These are phyloP conservation scores for Lasiosphaeris hirsuta DNA, from an alignment of 495 filamentous ascomycete species.

Conservation along the genomic window DNA sequence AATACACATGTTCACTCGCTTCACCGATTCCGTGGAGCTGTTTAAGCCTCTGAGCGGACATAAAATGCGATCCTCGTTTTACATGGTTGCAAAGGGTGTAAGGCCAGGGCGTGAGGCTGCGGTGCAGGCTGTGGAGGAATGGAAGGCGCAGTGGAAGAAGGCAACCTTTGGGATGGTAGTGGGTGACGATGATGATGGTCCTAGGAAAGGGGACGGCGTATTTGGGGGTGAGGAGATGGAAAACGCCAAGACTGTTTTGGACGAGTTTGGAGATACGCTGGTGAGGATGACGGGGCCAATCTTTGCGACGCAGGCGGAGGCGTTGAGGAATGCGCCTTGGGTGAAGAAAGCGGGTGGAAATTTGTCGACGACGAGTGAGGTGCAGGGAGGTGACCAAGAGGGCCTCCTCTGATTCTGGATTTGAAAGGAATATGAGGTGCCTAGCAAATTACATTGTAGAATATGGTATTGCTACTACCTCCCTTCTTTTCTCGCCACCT, in stretches of 20 bases:
- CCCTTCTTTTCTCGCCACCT: too few relatives aligned
- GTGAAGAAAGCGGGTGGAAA: slow-evolving; percentile 1
- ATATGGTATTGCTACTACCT: too few relatives aligned
- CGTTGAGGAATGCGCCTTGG: slow-evolving; percentile 37
- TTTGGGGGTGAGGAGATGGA: slow-evolving; percentile 5
- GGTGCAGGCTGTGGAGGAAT: slow-evolving; percentile 23
- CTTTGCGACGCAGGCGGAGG: slow-evolving; percentile 44
- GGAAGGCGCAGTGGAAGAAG: too few relatives aligned
- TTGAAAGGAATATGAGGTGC: too few relatives aligned
- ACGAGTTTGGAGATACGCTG: slow-evolving; percentile 40
- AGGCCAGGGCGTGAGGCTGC: slow-evolving; percentile 33
- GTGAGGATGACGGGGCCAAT: slow-evolving; percentile 32
- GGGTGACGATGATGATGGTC: too few relatives aligned
- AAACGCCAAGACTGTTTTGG: slow-evolving; percentile 33
- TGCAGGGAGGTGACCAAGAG: too few relatives aligned
- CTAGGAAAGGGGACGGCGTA: too few relatives aligned
- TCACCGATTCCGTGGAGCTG: slow-evolving; percentile 39
- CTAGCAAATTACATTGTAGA: too few relatives aligned
- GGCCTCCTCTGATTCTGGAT: too few relatives aligned
- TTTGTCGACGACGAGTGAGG: too few relatives aligned
- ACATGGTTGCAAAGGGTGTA: slow-evolving; percentile 52
- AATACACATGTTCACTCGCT: slow-evolving; percentile 41
- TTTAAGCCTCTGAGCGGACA: slow-evolving; percentile 49
- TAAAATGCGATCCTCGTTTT: slow-evolving; percentile 50
- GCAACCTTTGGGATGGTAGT: too few relatives aligned